A percentile compares a stretch with the other conserved stretches of the same genome.
These are phyloP conservation scores for Cordyceps tenuipes DNA, from an alignment of 2,329 filamentous ascomycete species.

Conservation along the genomic window DNA sequence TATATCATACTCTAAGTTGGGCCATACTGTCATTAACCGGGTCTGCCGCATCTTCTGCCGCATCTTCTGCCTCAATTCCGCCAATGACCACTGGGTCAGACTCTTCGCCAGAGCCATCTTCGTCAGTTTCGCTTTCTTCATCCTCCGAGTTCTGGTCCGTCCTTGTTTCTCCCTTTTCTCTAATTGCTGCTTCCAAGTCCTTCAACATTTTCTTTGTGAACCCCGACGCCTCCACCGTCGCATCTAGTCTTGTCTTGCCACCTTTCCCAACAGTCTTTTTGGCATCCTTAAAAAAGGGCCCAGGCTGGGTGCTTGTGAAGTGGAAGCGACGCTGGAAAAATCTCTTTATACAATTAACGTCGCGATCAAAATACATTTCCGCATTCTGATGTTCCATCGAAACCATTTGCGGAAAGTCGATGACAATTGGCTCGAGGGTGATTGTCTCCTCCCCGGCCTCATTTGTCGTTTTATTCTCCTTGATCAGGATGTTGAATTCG, in stretches of 20 bases:
- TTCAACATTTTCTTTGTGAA: conserved; percentile 97
- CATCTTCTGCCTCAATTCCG: conserved; percentile 13
- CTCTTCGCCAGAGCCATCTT: conserved; percentile 17
- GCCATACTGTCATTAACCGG: conserved; percentile 22
- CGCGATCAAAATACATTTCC: conserved; percentile 94
- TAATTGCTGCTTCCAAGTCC: conserved; percentile 85
- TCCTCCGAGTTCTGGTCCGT: conserved; percentile 27
- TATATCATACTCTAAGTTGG: conserved; percentile 19
- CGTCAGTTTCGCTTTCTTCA: conserved; percentile 19
- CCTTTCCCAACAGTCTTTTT: conserved; percentile 63
- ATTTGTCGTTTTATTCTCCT: conserved; percentile 51
- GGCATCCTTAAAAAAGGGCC: conserved; percentile 78
- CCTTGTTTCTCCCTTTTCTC: conserved; percentile 56
- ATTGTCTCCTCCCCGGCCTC: conserved; percentile 36
- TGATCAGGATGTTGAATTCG: conserved; percentile 96
- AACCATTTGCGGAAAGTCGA: conserved; percentile 98
- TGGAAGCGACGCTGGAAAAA: conserved; percentile 88
- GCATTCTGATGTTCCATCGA: conserved; percentile 91
- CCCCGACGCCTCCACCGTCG: conserved; percentile 82
- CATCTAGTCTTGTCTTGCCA: conserved; percentile 65
- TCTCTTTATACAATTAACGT: conserved; percentile 89
- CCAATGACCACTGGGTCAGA: conserved; percentile 18
- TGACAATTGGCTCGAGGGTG: conserved; percentile 67
- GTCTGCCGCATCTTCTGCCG: conserved; percentile 3
- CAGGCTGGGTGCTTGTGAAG: conserved; percentile 72